phyloP scores from a whole-genome alignment of 352 stramenopile species.

The Globisporangium yorkense region DNA sequence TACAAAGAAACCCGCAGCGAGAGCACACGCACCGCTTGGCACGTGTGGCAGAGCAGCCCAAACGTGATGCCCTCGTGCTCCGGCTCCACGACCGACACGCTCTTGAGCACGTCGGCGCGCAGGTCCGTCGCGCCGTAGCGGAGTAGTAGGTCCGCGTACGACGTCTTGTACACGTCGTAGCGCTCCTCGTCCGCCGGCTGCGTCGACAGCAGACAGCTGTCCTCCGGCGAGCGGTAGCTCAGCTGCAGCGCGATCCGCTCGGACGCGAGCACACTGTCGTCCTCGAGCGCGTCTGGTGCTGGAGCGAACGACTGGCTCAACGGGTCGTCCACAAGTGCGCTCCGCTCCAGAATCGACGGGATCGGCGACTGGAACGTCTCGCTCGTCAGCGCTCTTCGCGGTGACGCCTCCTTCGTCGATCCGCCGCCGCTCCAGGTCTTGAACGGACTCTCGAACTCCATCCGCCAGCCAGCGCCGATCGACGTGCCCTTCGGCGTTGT shows the following conservation, averaged over 20 bases:
- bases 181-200: conserved; percentile 43
- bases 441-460: conserved; percentile 73
- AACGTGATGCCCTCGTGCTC: conserved; percentile 53
- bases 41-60: conserved; percentile 59
- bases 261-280: conserved; percentile 25
- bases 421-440: conserved; percentile 56
- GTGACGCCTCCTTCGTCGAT: conserved; percentile 31
- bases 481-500: conserved; percentile 8
- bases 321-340: conserved; percentile 1
- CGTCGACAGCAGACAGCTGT: conserved; percentile 45
- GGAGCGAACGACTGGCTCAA: background rate
- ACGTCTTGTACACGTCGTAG: conserved; percentile 79
- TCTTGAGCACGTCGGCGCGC: conserved; percentile 72
- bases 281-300: background rate
- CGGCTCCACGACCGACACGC: conserved; percentile 19
- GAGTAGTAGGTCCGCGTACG: conserved; percentile 79
- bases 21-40: conserved; percentile 32
- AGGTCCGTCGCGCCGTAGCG: conserved; percentile 71
- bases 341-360: conserved; percentile 18
- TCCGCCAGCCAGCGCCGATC: conserved; percentile 31
- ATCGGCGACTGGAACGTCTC: conserved; percentile 49
- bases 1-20: background rate
- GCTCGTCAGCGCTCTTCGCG: conserved; percentile 29
- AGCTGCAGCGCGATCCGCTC: conserved; percentile 52
- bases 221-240: conserved; percentile 26